Evolutionary conservation across 1,284 basidiomycete species (phyloP).

Genomic region (Thelephora terrestris): DNA sequence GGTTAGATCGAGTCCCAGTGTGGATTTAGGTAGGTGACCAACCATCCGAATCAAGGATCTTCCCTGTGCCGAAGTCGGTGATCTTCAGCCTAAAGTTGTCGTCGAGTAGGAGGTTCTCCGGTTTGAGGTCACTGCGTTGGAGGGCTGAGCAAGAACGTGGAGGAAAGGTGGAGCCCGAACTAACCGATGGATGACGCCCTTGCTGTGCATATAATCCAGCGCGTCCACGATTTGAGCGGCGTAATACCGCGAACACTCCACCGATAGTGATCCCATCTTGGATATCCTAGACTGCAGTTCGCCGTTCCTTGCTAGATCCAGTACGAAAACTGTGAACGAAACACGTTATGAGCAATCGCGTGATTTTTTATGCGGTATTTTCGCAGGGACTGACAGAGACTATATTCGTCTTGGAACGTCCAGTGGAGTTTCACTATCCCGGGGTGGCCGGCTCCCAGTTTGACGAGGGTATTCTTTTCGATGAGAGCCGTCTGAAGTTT

Average conservation of each 20-base stretch:
- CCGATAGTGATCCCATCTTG: conserved; percentile 72
- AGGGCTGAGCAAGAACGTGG: neutral
- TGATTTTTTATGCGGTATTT: neutral
- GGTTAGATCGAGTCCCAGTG: conserved; percentile 11
- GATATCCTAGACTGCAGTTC: conserved; percentile 79
- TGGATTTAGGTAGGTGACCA: conserved; percentile 15
- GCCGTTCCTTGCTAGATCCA: conserved; percentile 85
- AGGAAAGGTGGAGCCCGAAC: conserved; percentile 10
- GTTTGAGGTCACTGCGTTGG: conserved; percentile 69
- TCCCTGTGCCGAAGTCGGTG: conserved; percentile 96
- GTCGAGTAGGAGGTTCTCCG: conserved; percentile 88
- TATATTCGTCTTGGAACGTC: conserved; percentile 79
- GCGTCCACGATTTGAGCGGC: conserved; percentile 84
- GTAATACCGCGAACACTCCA: conserved; percentile 70
- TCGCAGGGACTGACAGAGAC: conserved; percentile 57
- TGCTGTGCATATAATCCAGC: conserved; percentile 81
- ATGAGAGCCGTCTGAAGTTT: conserved; percentile 56
- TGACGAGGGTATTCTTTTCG: conserved; percentile 55
- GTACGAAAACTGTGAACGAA: conserved; percentile 67
- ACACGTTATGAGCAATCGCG: conserved; percentile 4
- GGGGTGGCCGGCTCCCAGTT: conserved; percentile 62
- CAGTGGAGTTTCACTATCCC: conserved; percentile 76
- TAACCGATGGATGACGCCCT: conserved; percentile 80
- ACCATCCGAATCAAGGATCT: conserved; percentile 61
- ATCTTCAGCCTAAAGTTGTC: conserved; percentile 83